These are phyloP conservation scores for Yamadazyma philogaea DNA, from an alignment of 805 yeast genomes.

Conservation along the genomic window DNA sequence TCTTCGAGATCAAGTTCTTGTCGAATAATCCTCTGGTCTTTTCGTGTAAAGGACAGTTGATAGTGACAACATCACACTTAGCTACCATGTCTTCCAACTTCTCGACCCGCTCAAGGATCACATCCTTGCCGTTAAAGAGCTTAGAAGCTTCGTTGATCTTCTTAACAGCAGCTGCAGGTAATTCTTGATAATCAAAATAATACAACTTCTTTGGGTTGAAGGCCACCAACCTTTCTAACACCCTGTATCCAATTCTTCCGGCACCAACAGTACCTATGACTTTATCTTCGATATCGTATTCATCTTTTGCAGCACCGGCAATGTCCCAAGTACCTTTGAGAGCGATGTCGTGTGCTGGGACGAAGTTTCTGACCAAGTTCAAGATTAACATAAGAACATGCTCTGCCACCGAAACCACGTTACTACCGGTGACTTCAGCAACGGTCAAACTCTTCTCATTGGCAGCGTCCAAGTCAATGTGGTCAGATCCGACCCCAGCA, in stretches of 20 bases:
- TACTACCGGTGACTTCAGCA: constrained; percentile 79
- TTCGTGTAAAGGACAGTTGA: constrained; percentile 75
- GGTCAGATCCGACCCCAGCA: constrained; percentile 87
- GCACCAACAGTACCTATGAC: constrained; percentile 79
- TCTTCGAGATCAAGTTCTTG: constrained; percentile 60
- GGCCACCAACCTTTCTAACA: constrained; percentile 65
- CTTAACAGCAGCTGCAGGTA: constrained; percentile 49
- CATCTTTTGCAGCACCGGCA: constrained; percentile 70
- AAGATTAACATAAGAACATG: constrained; percentile 75
- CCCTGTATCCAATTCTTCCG: constrained; percentile 77
- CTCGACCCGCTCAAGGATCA: constrained; percentile 56
- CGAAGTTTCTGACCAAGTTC: constrained; percentile 69
- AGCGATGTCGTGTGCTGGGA: constrained; percentile 73
- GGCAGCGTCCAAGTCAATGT: constrained; percentile 69
- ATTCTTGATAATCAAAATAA: constrained; percentile 72
- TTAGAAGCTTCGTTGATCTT: constrained; percentile 36
- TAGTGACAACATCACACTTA: constrained; percentile 68
- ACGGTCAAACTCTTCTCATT: constrained; percentile 63
- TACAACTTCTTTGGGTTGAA: constrained; percentile 72
- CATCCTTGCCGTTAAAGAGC: constrained; percentile 46
- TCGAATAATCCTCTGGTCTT: constrained; percentile 65
- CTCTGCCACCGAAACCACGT: constrained; percentile 78
- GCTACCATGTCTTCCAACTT: constrained; percentile 62
- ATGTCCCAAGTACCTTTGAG: constrained; percentile 67
- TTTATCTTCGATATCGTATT: constrained; percentile 73